These are phyloP conservation scores for Solanum pinnatisectum DNA, from an alignment of 257 asterid species.

Conservation along the genomic window DNA sequence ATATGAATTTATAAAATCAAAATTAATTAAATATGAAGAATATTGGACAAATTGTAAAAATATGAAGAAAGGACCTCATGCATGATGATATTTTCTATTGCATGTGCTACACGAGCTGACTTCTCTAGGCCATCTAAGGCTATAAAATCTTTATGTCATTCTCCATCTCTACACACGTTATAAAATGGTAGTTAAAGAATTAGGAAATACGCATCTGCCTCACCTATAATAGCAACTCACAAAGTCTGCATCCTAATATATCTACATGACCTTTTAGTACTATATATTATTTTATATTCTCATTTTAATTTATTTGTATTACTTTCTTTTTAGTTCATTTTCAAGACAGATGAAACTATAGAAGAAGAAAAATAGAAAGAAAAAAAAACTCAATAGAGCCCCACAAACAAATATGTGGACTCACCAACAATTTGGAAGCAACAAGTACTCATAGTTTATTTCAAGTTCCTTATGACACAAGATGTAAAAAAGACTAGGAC, in stretches of 20 bases:
- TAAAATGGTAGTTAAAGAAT: not conserved
- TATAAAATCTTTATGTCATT: not conserved
- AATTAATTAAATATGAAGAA: not conserved
- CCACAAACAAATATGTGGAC: not conserved
- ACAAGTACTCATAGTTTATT: not conserved
- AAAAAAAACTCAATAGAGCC: not conserved
- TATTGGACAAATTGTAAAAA: not conserved
- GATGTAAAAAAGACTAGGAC: not conserved
- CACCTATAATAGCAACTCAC: not conserved
- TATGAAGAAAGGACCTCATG: not conserved
- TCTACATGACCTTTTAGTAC: not conserved
- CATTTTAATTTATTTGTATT: not conserved
- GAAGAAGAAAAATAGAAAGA: not conserved
- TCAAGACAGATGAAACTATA: not conserved
- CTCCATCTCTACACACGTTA: not conserved
- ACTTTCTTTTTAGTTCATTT: not conserved
- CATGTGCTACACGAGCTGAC: conserved; percentile 8
- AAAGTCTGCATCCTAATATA: not conserved
- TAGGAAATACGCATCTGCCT: not conserved
- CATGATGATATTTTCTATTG: not conserved
- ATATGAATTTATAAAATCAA: not conserved
- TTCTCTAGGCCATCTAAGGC: not conserved
- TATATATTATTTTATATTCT: not conserved
- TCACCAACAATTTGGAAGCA: not conserved
- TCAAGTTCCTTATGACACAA: not conserved